Evolutionary conservation across 805 yeast species (phyloP), one percentile per base, ranked within the genome.

Genomic region (Wickerhamomyces ciferrii): DNA sequence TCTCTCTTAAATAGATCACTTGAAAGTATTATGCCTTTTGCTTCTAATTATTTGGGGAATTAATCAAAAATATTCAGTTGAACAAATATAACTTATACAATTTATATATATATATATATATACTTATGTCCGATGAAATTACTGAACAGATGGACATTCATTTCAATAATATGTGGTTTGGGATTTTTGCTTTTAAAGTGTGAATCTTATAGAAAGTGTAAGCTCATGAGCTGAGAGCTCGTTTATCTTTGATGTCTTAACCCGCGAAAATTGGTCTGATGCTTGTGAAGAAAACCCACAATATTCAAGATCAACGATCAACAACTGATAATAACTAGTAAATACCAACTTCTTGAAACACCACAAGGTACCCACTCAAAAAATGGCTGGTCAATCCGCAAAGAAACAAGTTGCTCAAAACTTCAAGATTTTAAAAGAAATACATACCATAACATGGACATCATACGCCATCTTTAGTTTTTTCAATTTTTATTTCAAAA

Each of bases 361-460:
- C 5, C 25, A 44, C 39, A 32, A n/a, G n/a, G n/a, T n/a, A n/a
- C n/a, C n/a, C n/a, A n/a, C n/a, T n/a, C n/a, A n/a, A n/a, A n/a
- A n/a, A n/a, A 80, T 80, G 85, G 84, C 83, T 5, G 79, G 84
- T 4, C 75, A 72, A 50, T 74, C 84, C 42, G 62, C 70, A 15
- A 80, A 79, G 65, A 80, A 78, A 51, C 74, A 70, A 38, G 84
- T 81, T 1, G 54, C 61, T 0, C 52, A 68, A 47, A 75, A 75
- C 49, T 51, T 55, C 13, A 59, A 65, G 41, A 62, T 69, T 11
- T 63, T 75, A 40, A 62, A 66, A 42, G 70, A 73, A 47, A 63
- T 72, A 21, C 74, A 71, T 45, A 8, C 56, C 3, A 51, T 66
- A 8, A 54, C 71, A 10, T 51, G 63, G 38, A 36, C 38, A 0